Base-by-base conservation (phyloP, 768 basidiomycete species). In the Auricularia cornea region DNA sequence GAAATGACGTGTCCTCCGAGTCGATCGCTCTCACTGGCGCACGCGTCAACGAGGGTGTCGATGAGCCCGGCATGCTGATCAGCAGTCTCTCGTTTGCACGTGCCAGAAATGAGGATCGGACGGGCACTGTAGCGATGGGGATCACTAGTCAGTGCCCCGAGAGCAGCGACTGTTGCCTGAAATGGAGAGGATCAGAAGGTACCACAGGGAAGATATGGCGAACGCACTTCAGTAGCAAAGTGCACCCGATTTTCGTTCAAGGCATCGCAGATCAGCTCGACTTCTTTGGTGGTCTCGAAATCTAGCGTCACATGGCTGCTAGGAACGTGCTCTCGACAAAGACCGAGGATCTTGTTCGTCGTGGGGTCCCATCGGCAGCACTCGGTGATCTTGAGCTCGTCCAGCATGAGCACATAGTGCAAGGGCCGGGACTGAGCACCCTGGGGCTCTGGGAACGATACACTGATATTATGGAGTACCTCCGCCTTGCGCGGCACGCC, bases 91-190 rank as follows among this genome's bases (percentile, higher is more conserved):
- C 61, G 60, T 61, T 73, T 73, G 65, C 73, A 73, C 12, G 68
- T 64, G 5, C 68, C 72, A 3, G 70, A 72, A 44, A 71, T 41
- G 11, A 72, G 62, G 41, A 73, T 48, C 1, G 68, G 68, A 1
- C 72, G 63, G n/a, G 69, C 69, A 59, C 61, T 60, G 57, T 75
- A 74, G 1, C 68, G 35, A 1, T 66, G 68, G 12, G 60, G 59
- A 5, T 74, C 64, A 10, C 60, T 63, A 40, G 52, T 60, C 5
- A 71, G 63, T 2, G 68, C 30, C 3, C 70, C 71, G 3, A 72
- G n/a, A 3, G 69, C 73, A 3, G 63, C 70, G n/a, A 73, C 66
- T 26, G 68, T 73, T 18, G 68, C 72, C 71, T 72, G n/a, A n/a
- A n/a, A n/a, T n/a, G n/a, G n/a, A n/a, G n/a, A n/a, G n/a, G n/a